Conservation (phyloP, 164 flowering plant species). For the grape (Vitis vinifera) region ASM3070453v1 NC_081823.1:1662001-1662500, state of each 20-base stretch:
- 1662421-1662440: slow-evolving; percentile 72
- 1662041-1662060: slow-evolving; percentile 52
- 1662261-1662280: slow-evolving; percentile 55
- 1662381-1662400: slow-evolving; percentile 53
- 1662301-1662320: slow-evolving; percentile 52
- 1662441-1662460: slow-evolving; percentile 57
- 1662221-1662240: slow-evolving; percentile 12
- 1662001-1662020: slow-evolving; percentile 39
- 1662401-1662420: slow-evolving; percentile 68
- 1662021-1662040: slow-evolving; percentile 54
- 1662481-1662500: neutral
- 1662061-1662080: slow-evolving; percentile 75
- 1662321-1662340: slow-evolving; percentile 52
- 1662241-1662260: slow-evolving; percentile 53
- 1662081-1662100: slow-evolving; percentile 77
- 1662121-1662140: neutral
- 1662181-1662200: neutral
- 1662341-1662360: slow-evolving; percentile 56
- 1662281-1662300: slow-evolving; percentile 57
- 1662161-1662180: neutral
- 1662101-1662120: slow-evolving; percentile 13
- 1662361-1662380: slow-evolving; percentile 65
- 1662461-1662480: neutral
- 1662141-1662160: neutral
- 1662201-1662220: neutral